Evolutionary conservation across 352 stramenopile genomes (phyloP), one percentile per base, ranked within the genome.

Genomic region (Phytophthora hibernalis): DNA sequence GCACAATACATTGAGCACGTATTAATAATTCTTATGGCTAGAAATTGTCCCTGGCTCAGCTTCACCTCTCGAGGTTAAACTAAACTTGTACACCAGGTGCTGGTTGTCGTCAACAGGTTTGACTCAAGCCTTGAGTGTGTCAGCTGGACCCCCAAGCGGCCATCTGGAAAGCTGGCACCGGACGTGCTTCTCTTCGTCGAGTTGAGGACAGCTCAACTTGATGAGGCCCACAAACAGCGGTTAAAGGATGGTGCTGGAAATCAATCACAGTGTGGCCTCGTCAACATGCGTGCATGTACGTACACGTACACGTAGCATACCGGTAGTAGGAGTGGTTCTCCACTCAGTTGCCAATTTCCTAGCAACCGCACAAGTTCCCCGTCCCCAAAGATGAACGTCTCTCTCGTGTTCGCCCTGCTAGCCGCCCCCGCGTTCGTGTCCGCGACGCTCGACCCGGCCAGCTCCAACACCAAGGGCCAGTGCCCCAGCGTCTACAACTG

Each of bases 401-500:
- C 45, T 6, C 48, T 76, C 38, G 30, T 28, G 22, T 37, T 73
- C 28, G 30, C 47, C 5, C 52, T 76, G 8, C 57, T 79, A 30
- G 62, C 54, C 42, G 51, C 53, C 54, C 52, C 71, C 38, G 67
- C 62, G 6, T 48, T 75, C 15, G 61, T 74, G 37, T 70, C 63
- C 10, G 67, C 71, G n/a, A 79, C 67, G 0, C 57, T 79, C 30
- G 48, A 59, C n/a, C 67, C 67, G 15, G 59, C 50, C 37, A 47
- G 16, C 11, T 57, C 71, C 28, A 76, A 79, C 54, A 49, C 37
- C 21, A 65, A 68, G 43, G 67, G 57, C 47, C 52, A 62, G 20
- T 79, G 65, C 31, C 61, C 66, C 13, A 73, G 16, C 13, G 13
- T 31, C 11, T 63, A 70, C 67, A 63, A 73, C 42, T 76, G 61